phyloP scores from a whole-genome alignment of 108 stramenopile genomes.

The Fistulifera pelliculosa region DNA sequence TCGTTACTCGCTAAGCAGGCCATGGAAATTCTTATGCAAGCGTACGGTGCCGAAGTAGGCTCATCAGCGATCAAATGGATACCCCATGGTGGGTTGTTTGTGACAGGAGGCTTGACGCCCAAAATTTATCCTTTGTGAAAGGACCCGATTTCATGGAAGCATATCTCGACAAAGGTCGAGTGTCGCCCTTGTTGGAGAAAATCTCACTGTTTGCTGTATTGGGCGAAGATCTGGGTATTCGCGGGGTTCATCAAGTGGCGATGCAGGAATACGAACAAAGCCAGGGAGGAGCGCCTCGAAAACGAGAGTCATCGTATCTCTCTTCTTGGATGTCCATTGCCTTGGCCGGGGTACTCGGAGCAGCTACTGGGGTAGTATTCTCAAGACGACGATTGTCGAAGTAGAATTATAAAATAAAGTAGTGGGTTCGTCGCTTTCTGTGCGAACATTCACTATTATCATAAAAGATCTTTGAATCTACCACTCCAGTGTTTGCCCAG shows the following conservation, averaged over 20 bases:
- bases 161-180: constrained; percentile 89
- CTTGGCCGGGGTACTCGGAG: neutral
- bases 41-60: constrained; percentile 92
- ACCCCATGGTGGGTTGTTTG: constrained; percentile 91
- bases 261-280: constrained; percentile 5
- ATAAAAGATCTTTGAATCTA: no score
- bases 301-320: neutral
- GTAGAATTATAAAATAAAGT: constrained; percentile 10
- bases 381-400: constrained; percentile 3
- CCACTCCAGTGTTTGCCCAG: no score
- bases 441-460: no score
- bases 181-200: constrained; percentile 46
- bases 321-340: neutral
- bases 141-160: constrained; percentile 88
- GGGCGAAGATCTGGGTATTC: constrained; percentile 90
- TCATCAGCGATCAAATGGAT: constrained; percentile 82
- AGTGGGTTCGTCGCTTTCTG: no score
- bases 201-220: constrained; percentile 87
- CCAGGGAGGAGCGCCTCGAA: neutral
- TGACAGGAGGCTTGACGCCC: constrained; percentile 94
- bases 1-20: constrained; percentile 47
- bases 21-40: constrained; percentile 47
- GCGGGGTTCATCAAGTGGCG: constrained; percentile 64
- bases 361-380: neutral
- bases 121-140: constrained; percentile 79